Evolutionary conservation across 2,329 filamentous ascomycete species (phyloP).

Genomic region (Diaporthe vaccinii): DNA sequence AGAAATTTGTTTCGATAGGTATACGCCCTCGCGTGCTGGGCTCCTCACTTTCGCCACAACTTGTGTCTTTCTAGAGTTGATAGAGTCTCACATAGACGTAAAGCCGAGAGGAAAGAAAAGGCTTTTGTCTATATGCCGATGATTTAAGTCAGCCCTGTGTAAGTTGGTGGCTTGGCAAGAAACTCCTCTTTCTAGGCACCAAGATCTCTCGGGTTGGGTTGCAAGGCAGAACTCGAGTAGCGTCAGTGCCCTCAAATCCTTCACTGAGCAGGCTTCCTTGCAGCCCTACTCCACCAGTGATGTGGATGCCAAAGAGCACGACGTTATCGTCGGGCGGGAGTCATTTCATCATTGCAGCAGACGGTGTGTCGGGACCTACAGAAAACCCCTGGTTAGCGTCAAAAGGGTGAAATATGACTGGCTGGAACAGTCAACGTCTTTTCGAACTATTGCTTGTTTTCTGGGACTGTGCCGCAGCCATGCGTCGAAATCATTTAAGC

Average conservation of each 20-base stretch:
- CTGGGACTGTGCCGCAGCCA: slow-evolving; percentile 11
- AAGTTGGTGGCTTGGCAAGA: slow-evolving; percentile 5
- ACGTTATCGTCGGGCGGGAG: not conserved
- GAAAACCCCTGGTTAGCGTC: not conserved
- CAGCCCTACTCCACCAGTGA: not conserved
- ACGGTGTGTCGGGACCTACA: not conserved
- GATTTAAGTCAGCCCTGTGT: slow-evolving; percentile 2
- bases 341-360: not conserved
- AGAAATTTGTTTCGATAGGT: not conserved
- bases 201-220: not conserved
- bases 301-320: not conserved
- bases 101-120: not conserved
- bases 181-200: slow-evolving; percentile 14
- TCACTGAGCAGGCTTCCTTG: not conserved
- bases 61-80: not conserved
- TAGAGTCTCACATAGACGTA: too few species aligned
- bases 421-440: not conserved
- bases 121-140: not conserved
- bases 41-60: too few species aligned
- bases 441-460: slow-evolving; percentile 4
- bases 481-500: slow-evolving; percentile 19
- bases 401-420: not conserved
- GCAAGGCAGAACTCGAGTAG: not conserved
- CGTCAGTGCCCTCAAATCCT: not conserved
- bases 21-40: not conserved